phyloP scores from a whole-genome alignment of 139 green algal species.

The Volvox africanus region DNA sequence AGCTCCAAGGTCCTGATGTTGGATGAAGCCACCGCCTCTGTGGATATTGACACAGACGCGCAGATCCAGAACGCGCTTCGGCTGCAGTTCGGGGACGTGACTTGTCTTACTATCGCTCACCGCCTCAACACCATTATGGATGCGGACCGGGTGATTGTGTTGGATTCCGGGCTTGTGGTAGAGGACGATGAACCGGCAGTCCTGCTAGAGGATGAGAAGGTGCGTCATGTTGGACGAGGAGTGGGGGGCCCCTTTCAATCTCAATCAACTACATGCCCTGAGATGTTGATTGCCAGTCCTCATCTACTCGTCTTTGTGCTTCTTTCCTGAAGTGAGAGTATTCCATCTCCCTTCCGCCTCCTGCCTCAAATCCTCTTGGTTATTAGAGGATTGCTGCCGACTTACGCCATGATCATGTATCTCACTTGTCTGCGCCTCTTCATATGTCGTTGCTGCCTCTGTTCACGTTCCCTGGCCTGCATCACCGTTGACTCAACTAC shows the following conservation, averaged over 20 bases:
- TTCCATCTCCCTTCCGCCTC: too few relatives aligned
- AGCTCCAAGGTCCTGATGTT: constrained; percentile 86
- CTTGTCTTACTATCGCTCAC: constrained; percentile 92
- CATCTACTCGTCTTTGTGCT: too few relatives aligned
- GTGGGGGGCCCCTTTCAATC: not conserved
- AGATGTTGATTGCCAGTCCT: too few relatives aligned
- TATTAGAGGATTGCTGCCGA: too few relatives aligned
- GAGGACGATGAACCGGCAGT: constrained; percentile 60
- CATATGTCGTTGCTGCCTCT: too few relatives aligned
- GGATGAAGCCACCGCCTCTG: constrained; percentile 93
- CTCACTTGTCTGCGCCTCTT: too few relatives aligned
- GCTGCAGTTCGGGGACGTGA: constrained; percentile 84
- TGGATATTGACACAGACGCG: constrained; percentile 87
- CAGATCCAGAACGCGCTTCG: constrained; percentile 87
- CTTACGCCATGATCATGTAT: too few relatives aligned
- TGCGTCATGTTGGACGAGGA: not conserved
- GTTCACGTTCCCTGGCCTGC: too few relatives aligned
- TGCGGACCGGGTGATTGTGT: constrained; percentile 58
- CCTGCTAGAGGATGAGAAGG: constrained; percentile 57
- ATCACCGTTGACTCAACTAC: not conserved
- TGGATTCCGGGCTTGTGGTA: constrained; percentile 60
- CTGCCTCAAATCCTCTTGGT: too few relatives aligned
- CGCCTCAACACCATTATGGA: constrained; percentile 86
- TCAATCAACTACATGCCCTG: too few relatives aligned
- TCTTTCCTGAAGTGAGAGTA: too few relatives aligned